Evolutionary conservation across 73 alveolate genomes (phyloP), one percentile per base, ranked within the genome.

Genomic region (Uronychia binucleata): DNA sequence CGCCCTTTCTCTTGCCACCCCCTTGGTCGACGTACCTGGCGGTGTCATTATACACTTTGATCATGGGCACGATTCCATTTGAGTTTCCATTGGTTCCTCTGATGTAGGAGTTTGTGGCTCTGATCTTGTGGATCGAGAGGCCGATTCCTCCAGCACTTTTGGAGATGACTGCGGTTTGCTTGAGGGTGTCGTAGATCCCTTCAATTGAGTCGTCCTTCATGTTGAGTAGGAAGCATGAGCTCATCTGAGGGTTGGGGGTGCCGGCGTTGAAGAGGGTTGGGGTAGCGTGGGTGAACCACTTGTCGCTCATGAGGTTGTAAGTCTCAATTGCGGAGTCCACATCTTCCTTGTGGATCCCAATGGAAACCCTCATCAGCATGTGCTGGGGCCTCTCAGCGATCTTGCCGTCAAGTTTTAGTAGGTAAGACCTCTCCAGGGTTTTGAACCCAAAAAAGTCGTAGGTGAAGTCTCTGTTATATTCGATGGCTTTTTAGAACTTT

Each of bases 111-210:
- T 91, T 96, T 29, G 96, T 77, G 28, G 99, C 96, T 77, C 99
- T 94, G 85, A 97, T 92, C 80, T 94, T 91, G 78, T 94, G 96
- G 75, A 96, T 88, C 31, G 98, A 92, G 77, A 97, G 92, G 32
- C 99, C 99, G 74, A 97, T 96, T 28, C 99, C 99, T 14, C 99
- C 99, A 0, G 99, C 99, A 33, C 88, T 79, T 85, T 96, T 97
- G 59, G 98, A 91, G 83, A 97, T 97, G 30, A 95, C 31, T 28
- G 99, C 99, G 77, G 97, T 84, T 77, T 94, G 94, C 91, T 91
- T 90, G 30, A 95, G 88, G 28, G 99, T 93, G 57, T 93, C 98
- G 83, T 91, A 97, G 82, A 97, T 97, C 30, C 99, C 99, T 57
- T 93, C 97, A 30, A 97, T 97, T 77, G 98, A 94, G 90, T 97